Evolutionary conservation across 139 green algal species (phyloP), one percentile per base, ranked within the genome.

Genomic region (Zygnema cylindricum): DNA sequence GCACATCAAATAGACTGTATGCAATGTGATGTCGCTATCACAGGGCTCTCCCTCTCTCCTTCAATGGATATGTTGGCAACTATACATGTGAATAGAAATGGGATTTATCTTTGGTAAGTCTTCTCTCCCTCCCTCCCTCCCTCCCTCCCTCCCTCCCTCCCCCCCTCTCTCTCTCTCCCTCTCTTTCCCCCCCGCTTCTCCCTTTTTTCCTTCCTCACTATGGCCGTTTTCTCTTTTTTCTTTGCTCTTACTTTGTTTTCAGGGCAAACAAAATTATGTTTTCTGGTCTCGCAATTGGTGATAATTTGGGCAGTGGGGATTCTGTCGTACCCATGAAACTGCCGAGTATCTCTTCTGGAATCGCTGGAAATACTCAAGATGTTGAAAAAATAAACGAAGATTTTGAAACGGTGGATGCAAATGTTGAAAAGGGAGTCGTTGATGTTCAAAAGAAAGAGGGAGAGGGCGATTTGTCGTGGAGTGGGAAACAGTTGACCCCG

Each of bases 41-140:
- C 93, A 16, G 69, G 54, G 39, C 43, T 94, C 30, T 93, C 88
- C 38, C 93, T 98, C n/a, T 95, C 94, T 1, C 95, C 95, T 39
- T 78, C 69, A 55, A 93, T 95, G 82, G 97, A 98, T 89, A 86
- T 99, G 88, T 94, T 99, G 54, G 98, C 97, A 82, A 99, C 98
- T 25, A 91, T 93, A 0, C 96, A 99, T 88, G 93, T 94, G 71
- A 95, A 95, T 85, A 84, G 85, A 1, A 92, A 94, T 0, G 97
- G 97, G n/a, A 94, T 99, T 55, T 99, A 98, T 92, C 93, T 99
- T 32, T 99, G 98, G 98, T 88, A 54, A 78, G 81, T 63, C n/a
- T 21, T 2, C 33, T n/a, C n/a, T n/a, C n/a, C n/a, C n/a, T n/a
- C 75, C 25, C 16, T 82, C 30, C n/a, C 33, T 25, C 75, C 75